These are phyloP conservation scores for Pseudopediastrum boryanum DNA, from an alignment of 139 green algal species.

Conservation along the genomic window DNA sequence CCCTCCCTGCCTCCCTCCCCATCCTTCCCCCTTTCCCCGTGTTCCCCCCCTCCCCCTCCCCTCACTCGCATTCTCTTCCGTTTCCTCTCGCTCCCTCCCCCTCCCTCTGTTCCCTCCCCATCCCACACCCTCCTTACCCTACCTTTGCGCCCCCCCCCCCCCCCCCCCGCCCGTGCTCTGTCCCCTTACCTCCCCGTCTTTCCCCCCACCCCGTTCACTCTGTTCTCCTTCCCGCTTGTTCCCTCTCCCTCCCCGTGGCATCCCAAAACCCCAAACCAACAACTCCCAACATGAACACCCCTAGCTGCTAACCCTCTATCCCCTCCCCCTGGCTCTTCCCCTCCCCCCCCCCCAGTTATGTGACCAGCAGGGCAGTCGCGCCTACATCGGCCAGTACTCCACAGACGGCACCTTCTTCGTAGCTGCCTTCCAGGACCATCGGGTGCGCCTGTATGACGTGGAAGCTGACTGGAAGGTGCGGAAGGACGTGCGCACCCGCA, in stretches of 20 bases:
- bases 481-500: slow-evolving; percentile 78
- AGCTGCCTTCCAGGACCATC: slow-evolving; percentile 75
- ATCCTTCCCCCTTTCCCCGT: no score
- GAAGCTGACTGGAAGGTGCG: slow-evolving; percentile 62
- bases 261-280: neutral
- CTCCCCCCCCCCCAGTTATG: slow-evolving; percentile 41
- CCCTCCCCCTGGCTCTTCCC: neutral
- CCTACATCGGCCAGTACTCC: slow-evolving; percentile 94
- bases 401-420: slow-evolving; percentile 85
- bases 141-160: no score
- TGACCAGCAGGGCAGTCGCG: slow-evolving; percentile 68
- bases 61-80: no score
- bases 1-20: no score
- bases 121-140: no score
- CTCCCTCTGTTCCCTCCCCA: no score
- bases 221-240: neutral
- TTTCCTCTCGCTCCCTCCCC: no score
- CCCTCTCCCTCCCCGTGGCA: neutral
- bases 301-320: neutral
- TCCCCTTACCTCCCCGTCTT: neutral
- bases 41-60: no score
- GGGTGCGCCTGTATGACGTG: slow-evolving; percentile 80
- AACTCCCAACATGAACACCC: neutral
- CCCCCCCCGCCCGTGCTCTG: no score
- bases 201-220: neutral